phyloP scores from a whole-genome alignment of 768 basidiomycete genomes.

The Cyclocybe aegerita region DNA sequence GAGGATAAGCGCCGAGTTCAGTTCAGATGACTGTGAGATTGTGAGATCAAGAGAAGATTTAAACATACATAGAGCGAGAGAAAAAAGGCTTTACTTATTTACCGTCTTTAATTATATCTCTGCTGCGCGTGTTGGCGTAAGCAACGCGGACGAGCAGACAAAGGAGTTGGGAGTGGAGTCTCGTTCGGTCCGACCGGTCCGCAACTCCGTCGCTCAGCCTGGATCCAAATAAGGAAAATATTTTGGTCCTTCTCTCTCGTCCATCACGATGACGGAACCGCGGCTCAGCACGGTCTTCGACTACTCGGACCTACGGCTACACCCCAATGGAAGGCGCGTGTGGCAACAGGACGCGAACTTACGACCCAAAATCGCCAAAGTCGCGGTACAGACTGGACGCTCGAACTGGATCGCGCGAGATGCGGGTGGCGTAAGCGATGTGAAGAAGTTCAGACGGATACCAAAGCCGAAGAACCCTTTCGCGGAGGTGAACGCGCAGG shows the following conservation, averaged over 20 bases:
- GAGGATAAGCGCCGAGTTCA: no score
- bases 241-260: neutral
- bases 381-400: conserved; percentile 41
- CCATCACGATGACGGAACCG: conserved; percentile 22
- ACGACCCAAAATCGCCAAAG: conserved; percentile 30
- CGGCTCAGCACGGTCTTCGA: conserved; percentile 64
- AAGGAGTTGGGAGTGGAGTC: no score
- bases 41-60: no score
- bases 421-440: conserved; percentile 51
- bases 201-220: no score
- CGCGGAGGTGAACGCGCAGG: conserved; percentile 4
- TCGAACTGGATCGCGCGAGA: conserved; percentile 70
- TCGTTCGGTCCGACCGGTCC: no score
- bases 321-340: conserved; percentile 63
- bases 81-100: no score
- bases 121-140: no score
- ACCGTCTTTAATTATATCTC: no score
- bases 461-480: conserved; percentile 4
- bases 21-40: no score
- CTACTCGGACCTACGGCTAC: conserved; percentile 61
- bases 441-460: conserved; percentile 24
- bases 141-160: no score
- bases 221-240: no score
- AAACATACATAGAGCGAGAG: no score
- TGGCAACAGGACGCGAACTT: conserved; percentile 36